Conservation (phyloP, 805 yeast genomes). For the Candida maesae region DNA sequence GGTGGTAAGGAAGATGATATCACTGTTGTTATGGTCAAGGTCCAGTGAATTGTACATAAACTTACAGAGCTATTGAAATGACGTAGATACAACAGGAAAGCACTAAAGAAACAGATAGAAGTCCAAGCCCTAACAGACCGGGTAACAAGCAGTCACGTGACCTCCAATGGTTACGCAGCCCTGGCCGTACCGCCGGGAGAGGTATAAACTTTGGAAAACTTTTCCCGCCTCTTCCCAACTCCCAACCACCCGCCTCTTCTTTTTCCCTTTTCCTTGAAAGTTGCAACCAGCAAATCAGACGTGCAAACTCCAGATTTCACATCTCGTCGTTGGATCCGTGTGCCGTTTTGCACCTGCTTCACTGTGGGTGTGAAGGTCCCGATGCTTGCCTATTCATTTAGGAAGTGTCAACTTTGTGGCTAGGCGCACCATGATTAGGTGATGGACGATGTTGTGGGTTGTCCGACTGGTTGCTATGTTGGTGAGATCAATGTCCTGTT, state of each 20-base stretch:
- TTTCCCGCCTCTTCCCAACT: slow-evolving; percentile 1
- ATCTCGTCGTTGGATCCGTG: too few species aligned
- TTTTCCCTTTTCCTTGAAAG: slow-evolving; percentile 21
- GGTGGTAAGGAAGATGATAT: slow-evolving; percentile 98
- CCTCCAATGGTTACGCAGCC: too few species aligned
- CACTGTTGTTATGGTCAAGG: slow-evolving; percentile 69
- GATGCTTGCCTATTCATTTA: slow-evolving; percentile 33
- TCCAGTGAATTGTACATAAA: slow-evolving; percentile 8
- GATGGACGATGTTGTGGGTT: slow-evolving; percentile 1
- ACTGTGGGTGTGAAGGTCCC: slow-evolving; percentile 4
- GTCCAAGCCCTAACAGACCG: too few species aligned
- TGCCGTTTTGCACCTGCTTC: too few species aligned
- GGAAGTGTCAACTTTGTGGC: slow-evolving; percentile 21
- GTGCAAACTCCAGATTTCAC: slow-evolving; percentile 16
- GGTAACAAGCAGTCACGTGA: too few species aligned
- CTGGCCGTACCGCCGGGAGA: too few species aligned
- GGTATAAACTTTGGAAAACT: too few species aligned
- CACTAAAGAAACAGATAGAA: too few species aligned
- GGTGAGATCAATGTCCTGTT: slow-evolving; percentile 31
- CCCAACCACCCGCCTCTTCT: too few species aligned
- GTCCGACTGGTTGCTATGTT: slow-evolving; percentile 22
- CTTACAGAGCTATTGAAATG: too few species aligned
- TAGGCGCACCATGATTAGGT: slow-evolving; percentile 6
- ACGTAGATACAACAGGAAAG: too few species aligned
- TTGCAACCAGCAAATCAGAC: slow-evolving; percentile 23